These are phyloP conservation scores for Solanum stenotomum DNA, from an alignment of 257 asterid genomes.

Conservation along the genomic window DNA sequence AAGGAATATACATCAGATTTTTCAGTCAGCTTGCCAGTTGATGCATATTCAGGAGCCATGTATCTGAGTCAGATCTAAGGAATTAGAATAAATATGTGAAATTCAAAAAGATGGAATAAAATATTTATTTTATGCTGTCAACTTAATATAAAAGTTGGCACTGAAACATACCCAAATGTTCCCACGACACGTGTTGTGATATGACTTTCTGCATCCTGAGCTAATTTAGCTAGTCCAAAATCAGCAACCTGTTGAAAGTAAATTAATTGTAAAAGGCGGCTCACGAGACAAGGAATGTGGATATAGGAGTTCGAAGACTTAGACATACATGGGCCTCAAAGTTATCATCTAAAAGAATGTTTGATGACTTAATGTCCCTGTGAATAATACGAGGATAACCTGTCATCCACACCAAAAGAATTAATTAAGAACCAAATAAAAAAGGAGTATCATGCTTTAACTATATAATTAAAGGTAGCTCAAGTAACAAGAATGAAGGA, in stretches of 20 bases:
- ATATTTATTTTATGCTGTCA: not conserved
- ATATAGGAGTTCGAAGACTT: not conserved
- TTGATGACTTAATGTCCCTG: slow-evolving; percentile 94
- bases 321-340: slow-evolving; percentile 79
- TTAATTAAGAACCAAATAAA: not conserved
- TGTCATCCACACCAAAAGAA: slow-evolving; percentile 7
- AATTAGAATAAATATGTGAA: not conserved
- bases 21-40: slow-evolving; percentile 86
- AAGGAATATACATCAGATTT: slow-evolving; percentile 81
- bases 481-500: not conserved
- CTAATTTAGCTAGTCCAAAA: slow-evolving; percentile 91
- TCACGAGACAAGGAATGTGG: not conserved
- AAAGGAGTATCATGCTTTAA: not conserved
- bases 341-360: slow-evolving; percentile 71
- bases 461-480: not conserved
- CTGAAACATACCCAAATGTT: slow-evolving; percentile 71
- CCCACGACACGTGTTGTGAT: slow-evolving; percentile 85
- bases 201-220: slow-evolving; percentile 76
- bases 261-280: not conserved
- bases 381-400: slow-evolving; percentile 93
- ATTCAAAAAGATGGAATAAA: not conserved
- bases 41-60: slow-evolving; percentile 98
- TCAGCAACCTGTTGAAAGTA: slow-evolving; percentile 68
- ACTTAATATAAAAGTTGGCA: not conserved
- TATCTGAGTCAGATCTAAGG: slow-evolving; percentile 37